These are phyloP conservation scores for Sungouiozyma intestinalis DNA, from an alignment of 805 yeast genomes.

Conservation along the genomic window DNA sequence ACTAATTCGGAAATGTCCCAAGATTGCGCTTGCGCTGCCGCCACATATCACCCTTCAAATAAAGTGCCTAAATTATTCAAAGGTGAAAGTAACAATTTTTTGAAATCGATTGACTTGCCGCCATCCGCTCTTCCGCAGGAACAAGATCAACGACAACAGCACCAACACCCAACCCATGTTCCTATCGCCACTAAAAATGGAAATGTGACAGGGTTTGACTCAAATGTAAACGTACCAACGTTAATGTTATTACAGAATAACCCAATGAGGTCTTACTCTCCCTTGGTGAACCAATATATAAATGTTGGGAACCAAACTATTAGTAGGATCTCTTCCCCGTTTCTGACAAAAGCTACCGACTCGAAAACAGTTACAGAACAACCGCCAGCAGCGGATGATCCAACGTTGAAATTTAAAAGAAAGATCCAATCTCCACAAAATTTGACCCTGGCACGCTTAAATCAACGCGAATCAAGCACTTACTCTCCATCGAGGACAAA, in stretches of 20 bases:
- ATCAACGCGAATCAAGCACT: background rate
- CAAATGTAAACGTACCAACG: background rate
- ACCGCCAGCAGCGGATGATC: constrained; percentile 26
- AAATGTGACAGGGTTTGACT: constrained; percentile 1
- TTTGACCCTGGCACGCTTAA: background rate
- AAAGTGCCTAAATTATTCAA: background rate
- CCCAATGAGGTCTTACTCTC: background rate
- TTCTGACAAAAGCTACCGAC: constrained; percentile 23
- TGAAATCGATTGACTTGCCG: background rate
- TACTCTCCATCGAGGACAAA: background rate
- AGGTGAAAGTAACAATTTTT: background rate
- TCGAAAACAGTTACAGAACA: constrained; percentile 20
- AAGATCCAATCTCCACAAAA: constrained; percentile 4
- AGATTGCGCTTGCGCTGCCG: background rate
- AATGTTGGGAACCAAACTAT: constrained; percentile 10
- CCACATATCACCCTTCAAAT: background rate
- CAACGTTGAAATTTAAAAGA: constrained; percentile 20
- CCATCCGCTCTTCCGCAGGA: background rate
- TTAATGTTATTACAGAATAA: background rate
- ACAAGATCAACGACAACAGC: background rate
- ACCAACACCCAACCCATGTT: background rate
- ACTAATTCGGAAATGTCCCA: background rate
- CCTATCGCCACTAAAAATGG: background rate
- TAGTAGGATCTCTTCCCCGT: constrained; percentile 25
- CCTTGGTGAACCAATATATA: constrained; percentile 1